Base-by-base conservation (phyloP, 805 yeast genomes). In the Starmerella floricola region DNA sequence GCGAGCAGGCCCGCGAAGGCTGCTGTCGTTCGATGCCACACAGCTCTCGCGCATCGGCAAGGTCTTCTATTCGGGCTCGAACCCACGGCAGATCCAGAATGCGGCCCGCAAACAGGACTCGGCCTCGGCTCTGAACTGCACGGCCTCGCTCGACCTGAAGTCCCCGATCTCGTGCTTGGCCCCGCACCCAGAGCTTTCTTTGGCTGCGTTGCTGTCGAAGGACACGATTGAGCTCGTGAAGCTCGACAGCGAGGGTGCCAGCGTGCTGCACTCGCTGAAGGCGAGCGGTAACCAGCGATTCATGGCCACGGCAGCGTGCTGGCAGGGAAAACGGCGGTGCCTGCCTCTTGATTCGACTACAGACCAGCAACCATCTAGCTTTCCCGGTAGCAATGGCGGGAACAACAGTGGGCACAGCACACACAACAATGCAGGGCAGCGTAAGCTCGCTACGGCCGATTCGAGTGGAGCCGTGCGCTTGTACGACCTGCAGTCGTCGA, bases 401-500 rank as follows among this genome's bases (percentile, higher is more conserved):
- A 20, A 23, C 8, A 26, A 8, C 10, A 10, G 10, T 23, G 26
- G 6, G 26, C 26, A 6, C 6, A 23, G 26, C 26, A 8, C 26
- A 23, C 26, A 6, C 6, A 6, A 10, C 6, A 23, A 23, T 10
- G 10, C 26, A 10, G 10, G 10, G 6, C 8, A 40, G 5, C 34
- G 41, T 6, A 37, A 39, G 29, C 52, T 60, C 21, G 59, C 60
- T 2, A 34, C 59, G 32, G 48, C 60, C 18, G 59, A 55, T 21
- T 45, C 60, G 4, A 57, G 58, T 23, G 68, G 68, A 16, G 36
- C 51, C 16, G 54, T 63, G 6, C 48, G 56, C 17, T 38, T 63
- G 26, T 61, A 62, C 49, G 35, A 62, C 72, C 46, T 71, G 69
- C 23, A 27, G n/a, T 4, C 31, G 3, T 1, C 39, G 8, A 21